Evolutionary conservation across 2,329 filamentous ascomycete species (phyloP).

Genomic region (Gnomoniopsis smithogilvyi): DNA sequence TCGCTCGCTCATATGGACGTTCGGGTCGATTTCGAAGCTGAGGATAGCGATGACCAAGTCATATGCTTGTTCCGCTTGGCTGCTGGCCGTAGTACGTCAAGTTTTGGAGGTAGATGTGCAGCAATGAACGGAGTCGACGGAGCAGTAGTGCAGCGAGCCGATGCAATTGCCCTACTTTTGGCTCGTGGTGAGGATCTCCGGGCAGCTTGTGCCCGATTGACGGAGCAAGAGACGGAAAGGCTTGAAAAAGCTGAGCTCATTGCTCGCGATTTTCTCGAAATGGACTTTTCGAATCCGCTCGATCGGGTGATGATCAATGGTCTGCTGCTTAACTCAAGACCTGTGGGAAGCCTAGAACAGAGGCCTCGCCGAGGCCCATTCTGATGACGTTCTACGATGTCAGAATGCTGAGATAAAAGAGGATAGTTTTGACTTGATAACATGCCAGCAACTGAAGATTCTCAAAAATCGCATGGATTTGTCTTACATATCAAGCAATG

Average conservation of each 20-base stretch:
- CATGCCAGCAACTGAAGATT: too few relatives aligned
- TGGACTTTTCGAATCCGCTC: conserved; percentile 25
- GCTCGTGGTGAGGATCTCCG: conserved; percentile 74
- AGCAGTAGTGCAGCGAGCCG: conserved; percentile 70
- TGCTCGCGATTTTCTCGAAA: conserved; percentile 55
- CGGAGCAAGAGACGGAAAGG: conserved; percentile 58
- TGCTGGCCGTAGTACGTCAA: conserved; percentile 69
- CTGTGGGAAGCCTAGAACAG: background rate
- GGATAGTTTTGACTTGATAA: too few relatives aligned
- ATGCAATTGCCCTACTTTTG: conserved; percentile 66
- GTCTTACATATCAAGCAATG: too few relatives aligned
- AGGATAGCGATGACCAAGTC: conserved; percentile 57
- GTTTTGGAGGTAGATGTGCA: conserved; percentile 84
- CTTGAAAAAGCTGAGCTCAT: conserved; percentile 65
- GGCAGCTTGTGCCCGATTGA: conserved; percentile 66
- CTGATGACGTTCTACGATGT: too few relatives aligned
- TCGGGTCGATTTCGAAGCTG: conserved; percentile 50
- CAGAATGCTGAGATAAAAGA: too few relatives aligned
- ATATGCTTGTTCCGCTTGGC: conserved; percentile 71
- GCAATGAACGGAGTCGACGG: conserved; percentile 78
- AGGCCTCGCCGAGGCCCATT: too few relatives aligned
- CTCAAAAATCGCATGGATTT: too few relatives aligned
- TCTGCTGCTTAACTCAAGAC: background rate
- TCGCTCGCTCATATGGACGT: conserved; percentile 72
- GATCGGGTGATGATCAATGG: background rate